Conservation (phyloP, 1,284 basidiomycete genomes). For the Cystobasidiaceae sp. region DNA sequence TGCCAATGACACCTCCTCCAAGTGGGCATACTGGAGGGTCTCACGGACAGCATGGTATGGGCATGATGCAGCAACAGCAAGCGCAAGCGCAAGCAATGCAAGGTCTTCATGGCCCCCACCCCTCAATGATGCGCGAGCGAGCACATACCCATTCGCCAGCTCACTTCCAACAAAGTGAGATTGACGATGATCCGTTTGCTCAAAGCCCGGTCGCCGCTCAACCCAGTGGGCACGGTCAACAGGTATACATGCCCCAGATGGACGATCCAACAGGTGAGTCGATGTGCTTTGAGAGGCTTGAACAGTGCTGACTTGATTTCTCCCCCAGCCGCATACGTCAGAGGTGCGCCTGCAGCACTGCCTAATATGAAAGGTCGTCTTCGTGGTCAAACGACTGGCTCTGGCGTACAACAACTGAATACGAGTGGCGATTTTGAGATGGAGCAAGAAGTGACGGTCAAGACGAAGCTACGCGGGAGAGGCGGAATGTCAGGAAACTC, state of each 20-base stretch:
- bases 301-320: background rate
- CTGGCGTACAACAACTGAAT: background rate
- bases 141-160: too few relatives aligned
- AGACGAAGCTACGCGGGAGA: slow-evolving; percentile 9
- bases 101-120: background rate
- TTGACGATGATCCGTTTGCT: too few relatives aligned
- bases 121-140: background rate
- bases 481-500: too few relatives aligned
- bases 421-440: slow-evolving; percentile 12
- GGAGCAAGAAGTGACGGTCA: slow-evolving; percentile 25
- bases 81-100: slow-evolving; percentile 5
- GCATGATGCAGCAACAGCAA: too few relatives aligned
- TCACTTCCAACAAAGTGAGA: too few relatives aligned
- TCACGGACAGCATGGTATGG: too few relatives aligned
- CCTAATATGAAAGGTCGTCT: background rate
- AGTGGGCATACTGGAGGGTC: too few relatives aligned
- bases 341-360: background rate
- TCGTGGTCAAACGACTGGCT: background rate
- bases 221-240: too few relatives aligned
- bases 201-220: too few relatives aligned
- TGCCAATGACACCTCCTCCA: background rate
- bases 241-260: background rate
- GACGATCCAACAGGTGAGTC: background rate
- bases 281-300: background rate
- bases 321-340: background rate